Percentiles rank a stretch among this genome's conserved stretches.
These are phyloP conservation scores for Daldinia decipiens DNA, from an alignment of 495 filamentous ascomycete genomes.

Conservation along the genomic window DNA sequence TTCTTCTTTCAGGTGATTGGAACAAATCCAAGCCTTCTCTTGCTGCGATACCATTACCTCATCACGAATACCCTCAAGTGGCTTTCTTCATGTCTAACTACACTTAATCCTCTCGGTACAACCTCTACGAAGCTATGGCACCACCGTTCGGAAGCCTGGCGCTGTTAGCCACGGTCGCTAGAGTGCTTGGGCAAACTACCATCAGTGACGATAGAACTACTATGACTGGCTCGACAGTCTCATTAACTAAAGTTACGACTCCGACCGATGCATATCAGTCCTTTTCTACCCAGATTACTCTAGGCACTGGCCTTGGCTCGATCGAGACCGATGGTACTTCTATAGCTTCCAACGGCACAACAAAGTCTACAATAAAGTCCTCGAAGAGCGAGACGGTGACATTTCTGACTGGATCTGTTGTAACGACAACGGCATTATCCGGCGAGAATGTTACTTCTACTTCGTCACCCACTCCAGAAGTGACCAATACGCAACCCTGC, in stretches of 20 bases:
- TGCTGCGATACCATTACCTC: not conserved
- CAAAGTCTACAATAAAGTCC: constrained; percentile 46
- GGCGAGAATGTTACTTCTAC: constrained; percentile 51
- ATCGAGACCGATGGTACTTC: constrained; percentile 33
- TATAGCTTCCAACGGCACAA: constrained; percentile 56
- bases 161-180: constrained; percentile 35
- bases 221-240: constrained; percentile 46
- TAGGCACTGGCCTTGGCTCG: constrained; percentile 42
- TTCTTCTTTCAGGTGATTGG: not conserved
- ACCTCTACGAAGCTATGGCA: constrained; percentile 30
- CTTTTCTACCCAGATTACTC: constrained; percentile 50
- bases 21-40: not conserved
- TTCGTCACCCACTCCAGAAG: constrained; percentile 54
- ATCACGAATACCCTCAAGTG: constrained; percentile 8
- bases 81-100: constrained; percentile 19
- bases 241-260: constrained; percentile 32
- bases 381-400: constrained; percentile 48
- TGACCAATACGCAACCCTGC: constrained; percentile 79
- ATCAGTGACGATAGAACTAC: constrained; percentile 50
- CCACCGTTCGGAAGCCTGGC: constrained; percentile 32
- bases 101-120: constrained; percentile 11
- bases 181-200: constrained; percentile 39
- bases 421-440: constrained; percentile 42
- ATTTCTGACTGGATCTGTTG: constrained; percentile 55
- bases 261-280: constrained; percentile 54